These are phyloP conservation scores for Microascus cirrosus DNA, from an alignment of 2,329 filamentous ascomycete genomes.

Conservation along the genomic window DNA sequence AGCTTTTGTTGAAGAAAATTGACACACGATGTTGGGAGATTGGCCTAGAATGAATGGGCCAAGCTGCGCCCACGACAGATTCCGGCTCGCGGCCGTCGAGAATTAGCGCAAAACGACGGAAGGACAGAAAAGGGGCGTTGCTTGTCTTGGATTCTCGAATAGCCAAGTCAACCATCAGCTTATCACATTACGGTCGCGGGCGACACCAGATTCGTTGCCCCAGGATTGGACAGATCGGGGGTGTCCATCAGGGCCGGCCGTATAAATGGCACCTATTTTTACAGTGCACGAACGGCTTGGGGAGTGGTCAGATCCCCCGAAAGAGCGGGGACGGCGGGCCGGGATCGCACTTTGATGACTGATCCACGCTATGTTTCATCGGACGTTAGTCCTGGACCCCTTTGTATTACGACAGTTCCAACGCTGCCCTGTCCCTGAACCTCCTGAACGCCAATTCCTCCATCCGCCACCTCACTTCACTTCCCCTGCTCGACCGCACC, in stretches of 20 bases:
- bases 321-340: background rate
- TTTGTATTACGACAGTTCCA: background rate
- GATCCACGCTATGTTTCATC: background rate
- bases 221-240: background rate
- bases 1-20: too few relatives aligned
- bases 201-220: too few relatives aligned
- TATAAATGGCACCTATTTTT: background rate
- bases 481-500: background rate
- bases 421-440: background rate
- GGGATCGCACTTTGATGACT: background rate
- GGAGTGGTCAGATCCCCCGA: background rate
- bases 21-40: too few relatives aligned
- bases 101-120: too few relatives aligned
- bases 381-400: background rate
- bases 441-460: background rate
- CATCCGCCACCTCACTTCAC: background rate
- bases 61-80: too few relatives aligned
- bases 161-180: too few relatives aligned
- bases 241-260: background rate
- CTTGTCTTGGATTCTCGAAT: too few relatives aligned
- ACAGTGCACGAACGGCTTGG: background rate
- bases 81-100: too few relatives aligned
- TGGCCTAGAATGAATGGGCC: too few relatives aligned
- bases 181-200: too few relatives aligned
- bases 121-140: too few relatives aligned